phyloP scores from a whole-genome alignment of 257 asterid genomes.

The Nicotiana undulata region DNA sequence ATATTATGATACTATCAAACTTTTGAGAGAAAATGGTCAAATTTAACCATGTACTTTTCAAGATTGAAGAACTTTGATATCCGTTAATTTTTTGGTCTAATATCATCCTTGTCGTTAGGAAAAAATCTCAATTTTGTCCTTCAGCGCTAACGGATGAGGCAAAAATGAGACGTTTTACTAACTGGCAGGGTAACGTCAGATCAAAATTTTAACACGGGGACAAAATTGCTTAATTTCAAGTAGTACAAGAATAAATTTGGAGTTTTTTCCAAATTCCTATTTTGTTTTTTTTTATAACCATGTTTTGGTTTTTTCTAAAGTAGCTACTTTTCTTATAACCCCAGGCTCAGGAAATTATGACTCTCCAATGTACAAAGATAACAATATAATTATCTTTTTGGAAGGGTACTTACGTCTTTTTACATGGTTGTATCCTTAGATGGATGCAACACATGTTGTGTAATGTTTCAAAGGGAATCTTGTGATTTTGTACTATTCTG shows the following conservation, averaged over 20 bases:
- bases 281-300: background rate
- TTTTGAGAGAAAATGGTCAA: background rate
- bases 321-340: background rate
- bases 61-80: background rate
- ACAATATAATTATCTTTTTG: conserved; percentile 11
- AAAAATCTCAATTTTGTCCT: background rate
- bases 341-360: conserved; percentile 5
- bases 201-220: background rate
- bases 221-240: background rate
- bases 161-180: background rate
- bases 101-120: background rate
- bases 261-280: background rate
- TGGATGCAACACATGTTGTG: conserved; percentile 51
- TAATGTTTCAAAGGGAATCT: conserved; percentile 3
- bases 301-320: background rate
- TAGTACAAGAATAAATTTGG: background rate
- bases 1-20: background rate
- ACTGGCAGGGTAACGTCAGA: background rate
- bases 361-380: conserved; percentile 16
- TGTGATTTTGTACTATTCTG: background rate
- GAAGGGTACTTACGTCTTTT: conserved; percentile 22
- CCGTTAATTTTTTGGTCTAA: background rate
- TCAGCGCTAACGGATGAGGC: background rate
- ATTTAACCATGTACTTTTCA: background rate
- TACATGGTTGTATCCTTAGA: conserved; percentile 45